Conservation (phyloP, 805 yeast species). For the Ogataea chonburiensis region DNA sequence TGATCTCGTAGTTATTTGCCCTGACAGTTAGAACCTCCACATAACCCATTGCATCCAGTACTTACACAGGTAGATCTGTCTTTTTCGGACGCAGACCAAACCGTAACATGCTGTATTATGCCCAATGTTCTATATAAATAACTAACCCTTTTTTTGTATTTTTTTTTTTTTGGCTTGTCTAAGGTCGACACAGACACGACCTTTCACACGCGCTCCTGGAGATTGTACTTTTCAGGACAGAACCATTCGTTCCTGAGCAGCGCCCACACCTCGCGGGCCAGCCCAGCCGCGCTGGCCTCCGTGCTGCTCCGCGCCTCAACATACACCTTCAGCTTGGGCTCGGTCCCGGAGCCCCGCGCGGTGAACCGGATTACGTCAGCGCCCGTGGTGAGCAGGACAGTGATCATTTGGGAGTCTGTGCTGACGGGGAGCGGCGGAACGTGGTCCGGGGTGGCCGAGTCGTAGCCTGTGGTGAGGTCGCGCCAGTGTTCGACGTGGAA, state of each 20-base stretch:
- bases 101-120: conserved; percentile 14
- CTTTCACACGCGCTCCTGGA: conserved; percentile 36
- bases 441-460: conserved; percentile 59
- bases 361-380: conserved; percentile 64
- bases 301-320: conserved; percentile 66
- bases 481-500: conserved; percentile 67
- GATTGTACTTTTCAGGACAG: conserved; percentile 47
- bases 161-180: conserved; percentile 3
- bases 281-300: conserved; percentile 44
- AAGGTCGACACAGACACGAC: conserved; percentile 5
- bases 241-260: conserved; percentile 64
- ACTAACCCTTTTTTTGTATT: conserved; percentile 1
- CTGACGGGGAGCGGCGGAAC: conserved; percentile 71
- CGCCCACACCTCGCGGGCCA: conserved; percentile 71
- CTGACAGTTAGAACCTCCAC: conserved; percentile 3
- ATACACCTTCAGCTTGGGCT: conserved; percentile 89
- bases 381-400: conserved; percentile 45
- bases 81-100: conserved; percentile 40
- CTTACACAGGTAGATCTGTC: conserved; percentile 49
- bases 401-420: conserved; percentile 80
- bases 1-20: conserved; percentile 17
- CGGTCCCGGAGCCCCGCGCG: conserved; percentile 94
- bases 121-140: not conserved
- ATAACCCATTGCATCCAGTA: conserved; percentile 4
- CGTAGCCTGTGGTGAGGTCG: conserved; percentile 81